Evolutionary conservation across 495 filamentous ascomycete genomes (phyloP).

Genomic region (Cudoniella acicularis): DNA sequence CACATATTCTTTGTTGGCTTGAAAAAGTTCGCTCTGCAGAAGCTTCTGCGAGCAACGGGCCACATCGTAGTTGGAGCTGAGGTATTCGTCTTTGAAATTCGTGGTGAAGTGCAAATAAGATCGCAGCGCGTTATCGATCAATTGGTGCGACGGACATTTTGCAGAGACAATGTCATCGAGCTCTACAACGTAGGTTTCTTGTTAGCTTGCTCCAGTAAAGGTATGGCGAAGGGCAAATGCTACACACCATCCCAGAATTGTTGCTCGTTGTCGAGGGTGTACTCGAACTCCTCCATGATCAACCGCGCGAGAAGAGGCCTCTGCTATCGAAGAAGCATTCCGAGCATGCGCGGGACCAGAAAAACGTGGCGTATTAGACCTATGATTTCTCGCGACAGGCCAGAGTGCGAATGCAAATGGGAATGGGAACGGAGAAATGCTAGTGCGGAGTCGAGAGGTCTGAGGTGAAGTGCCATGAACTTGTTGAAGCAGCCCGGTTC

Average conservation of each 20-base stretch:
- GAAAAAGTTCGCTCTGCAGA: constrained; percentile 70
- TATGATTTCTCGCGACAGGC: not conserved
- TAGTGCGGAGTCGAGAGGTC: not conserved
- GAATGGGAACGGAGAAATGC: too few relatives aligned
- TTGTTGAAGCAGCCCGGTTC: too few relatives aligned
- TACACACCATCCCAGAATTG: constrained; percentile 88
- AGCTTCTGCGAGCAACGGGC: constrained; percentile 80
- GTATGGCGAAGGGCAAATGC: not conserved
- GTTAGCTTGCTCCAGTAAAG: constrained; percentile 16
- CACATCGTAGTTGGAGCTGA: constrained; percentile 80
- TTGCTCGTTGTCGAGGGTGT: constrained; percentile 74
- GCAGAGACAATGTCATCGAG: constrained; percentile 75
- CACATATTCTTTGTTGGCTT: constrained; percentile 75
- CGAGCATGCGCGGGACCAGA: not conserved
- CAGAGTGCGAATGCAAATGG: not conserved
- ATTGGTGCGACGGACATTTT: constrained; percentile 67
- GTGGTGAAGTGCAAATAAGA: constrained; percentile 77
- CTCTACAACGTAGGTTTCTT: constrained; percentile 46
- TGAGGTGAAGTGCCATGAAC: too few relatives aligned
- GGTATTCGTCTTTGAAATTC: constrained; percentile 75
- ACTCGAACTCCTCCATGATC: constrained; percentile 59
- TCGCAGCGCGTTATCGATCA: constrained; percentile 83
- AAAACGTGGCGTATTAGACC: not conserved
- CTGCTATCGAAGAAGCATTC: constrained; percentile 3
- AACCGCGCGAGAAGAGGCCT: not conserved